A percentile compares a stretch with the other conserved stretches of the same genome.
These are phyloP conservation scores for Lactifluus volemus DNA, from an alignment of 768 basidiomycete species.

Conservation along the genomic window DNA sequence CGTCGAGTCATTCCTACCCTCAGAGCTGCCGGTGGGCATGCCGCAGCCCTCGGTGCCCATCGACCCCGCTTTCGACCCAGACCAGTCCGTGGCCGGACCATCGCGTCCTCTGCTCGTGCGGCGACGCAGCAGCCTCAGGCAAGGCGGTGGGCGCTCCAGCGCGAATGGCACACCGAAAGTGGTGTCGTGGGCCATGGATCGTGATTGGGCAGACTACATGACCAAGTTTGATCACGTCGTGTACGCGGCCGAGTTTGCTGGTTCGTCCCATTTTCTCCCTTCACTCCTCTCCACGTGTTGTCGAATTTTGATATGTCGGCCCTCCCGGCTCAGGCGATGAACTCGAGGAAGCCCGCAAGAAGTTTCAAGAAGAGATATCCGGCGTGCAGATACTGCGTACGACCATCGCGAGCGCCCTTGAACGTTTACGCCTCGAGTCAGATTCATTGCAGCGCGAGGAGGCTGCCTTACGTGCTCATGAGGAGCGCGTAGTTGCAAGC, in stretches of 20 bases:
- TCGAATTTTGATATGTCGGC: background rate
- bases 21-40: background rate
- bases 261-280: conserved; percentile 22
- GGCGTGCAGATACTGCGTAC: conserved; percentile 49
- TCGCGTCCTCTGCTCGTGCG: conserved; percentile 32
- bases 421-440: conserved; percentile 32
- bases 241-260: conserved; percentile 33
- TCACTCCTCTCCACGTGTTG: background rate
- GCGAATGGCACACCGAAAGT: conserved; percentile 50
- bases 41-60: background rate
- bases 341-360: conserved; percentile 47
- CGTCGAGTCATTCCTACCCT: background rate
- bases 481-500: conserved; percentile 31
- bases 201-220: conserved; percentile 49
- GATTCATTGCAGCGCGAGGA: conserved; percentile 36
- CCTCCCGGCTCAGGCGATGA: conserved; percentile 37
- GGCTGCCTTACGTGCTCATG: conserved; percentile 33
- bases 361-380: conserved; percentile 54
- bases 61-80: conserved; percentile 18
- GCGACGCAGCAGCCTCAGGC: conserved; percentile 58
- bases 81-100: conserved; percentile 1
- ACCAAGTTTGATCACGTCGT: conserved; percentile 37
- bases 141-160: conserved; percentile 31
- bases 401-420: conserved; percentile 38
- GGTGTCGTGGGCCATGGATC: conserved; percentile 70